Evolutionary conservation across 2,329 filamentous ascomycete genomes (phyloP).

Genomic region (Trichoderma guizhouense): DNA sequence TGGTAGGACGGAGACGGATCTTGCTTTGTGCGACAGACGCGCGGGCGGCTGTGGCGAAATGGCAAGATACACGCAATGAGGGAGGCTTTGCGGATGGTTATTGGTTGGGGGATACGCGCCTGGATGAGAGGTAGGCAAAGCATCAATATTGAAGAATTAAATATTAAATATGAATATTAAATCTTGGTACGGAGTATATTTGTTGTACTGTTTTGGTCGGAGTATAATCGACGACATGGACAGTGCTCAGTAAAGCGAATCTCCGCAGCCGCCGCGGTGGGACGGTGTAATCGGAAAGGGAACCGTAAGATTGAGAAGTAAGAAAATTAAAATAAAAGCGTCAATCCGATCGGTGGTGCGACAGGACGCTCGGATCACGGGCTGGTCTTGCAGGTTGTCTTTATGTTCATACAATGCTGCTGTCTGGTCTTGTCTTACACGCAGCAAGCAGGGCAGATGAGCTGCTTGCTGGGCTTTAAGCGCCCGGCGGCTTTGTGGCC

Average conservation of each 20-base stretch:
- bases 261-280: conserved; percentile 19
- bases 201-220: neutral
- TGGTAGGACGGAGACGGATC: neutral
- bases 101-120: conserved; percentile 11
- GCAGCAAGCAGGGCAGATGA: neutral
- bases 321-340: neutral
- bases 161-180: neutral
- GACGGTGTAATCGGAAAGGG: neutral
- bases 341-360: neutral
- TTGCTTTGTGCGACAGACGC: neutral
- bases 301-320: neutral
- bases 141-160: neutral
- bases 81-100: neutral
- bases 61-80: neutral
- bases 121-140: neutral
- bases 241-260: neutral
- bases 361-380: conserved; percentile 10
- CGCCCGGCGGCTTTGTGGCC: conserved; percentile 3
- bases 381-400: neutral
- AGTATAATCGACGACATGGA: neutral
- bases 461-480: neutral
- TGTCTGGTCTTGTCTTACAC: no score
- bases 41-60: conserved; percentile 5
- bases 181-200: neutral
- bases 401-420: neutral